Evolutionary conservation across 768 basidiomycete species (phyloP), one percentile per base, ranked within the genome.

Genomic region (Dacryopinax spathularia): DNA sequence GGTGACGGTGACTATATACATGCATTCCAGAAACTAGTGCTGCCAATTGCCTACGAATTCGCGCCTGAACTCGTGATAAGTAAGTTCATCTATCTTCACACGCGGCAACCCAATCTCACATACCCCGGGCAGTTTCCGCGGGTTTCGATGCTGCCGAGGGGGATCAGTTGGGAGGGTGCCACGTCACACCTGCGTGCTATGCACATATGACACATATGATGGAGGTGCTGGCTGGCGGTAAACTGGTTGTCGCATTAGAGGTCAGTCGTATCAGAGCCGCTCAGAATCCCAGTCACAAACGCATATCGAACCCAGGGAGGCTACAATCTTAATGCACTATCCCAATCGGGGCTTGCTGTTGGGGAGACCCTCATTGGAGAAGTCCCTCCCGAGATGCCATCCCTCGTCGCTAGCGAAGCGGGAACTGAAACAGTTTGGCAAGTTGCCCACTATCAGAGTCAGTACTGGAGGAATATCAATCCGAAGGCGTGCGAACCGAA

Each of bases 191-290:
- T 0, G 82, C 85, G 18, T 96, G 94, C 3, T 99, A 92, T 73
- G 92, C 92, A 0, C 96, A 98, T 69, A 98, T 99, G 94, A 96
- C 96, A 5, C 89, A 97, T 70, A 95, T 99, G 91, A 79, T 99
- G 9, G 82, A 85, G 37, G 84, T 87, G 22, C 78, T 99, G 18
- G 95, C 95, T 25, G 82, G 83, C 7, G 96, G 96, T 1, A 88
- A 85, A 69, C 69, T 99, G 16, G 90, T 95, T 12, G 91, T 95
- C 33, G 94, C 92, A 1, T 82, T 99, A 39, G 96, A 99, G 82
- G 95, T 95, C 63, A 59, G 77, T 64, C 34, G n/a, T 31, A 34
- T 31, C 20, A 16, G 13, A 44, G 15, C 31, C 25, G 27, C 20
- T 33, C 29, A 1, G 34, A 33, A 1, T 13, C 15, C 12, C 20